A percentile compares a stretch with the other conserved stretches of the same genome.
These are phyloP conservation scores for Mallotus japonicus DNA, from an alignment of 441 rosid genomes.

Conservation along the genomic window DNA sequence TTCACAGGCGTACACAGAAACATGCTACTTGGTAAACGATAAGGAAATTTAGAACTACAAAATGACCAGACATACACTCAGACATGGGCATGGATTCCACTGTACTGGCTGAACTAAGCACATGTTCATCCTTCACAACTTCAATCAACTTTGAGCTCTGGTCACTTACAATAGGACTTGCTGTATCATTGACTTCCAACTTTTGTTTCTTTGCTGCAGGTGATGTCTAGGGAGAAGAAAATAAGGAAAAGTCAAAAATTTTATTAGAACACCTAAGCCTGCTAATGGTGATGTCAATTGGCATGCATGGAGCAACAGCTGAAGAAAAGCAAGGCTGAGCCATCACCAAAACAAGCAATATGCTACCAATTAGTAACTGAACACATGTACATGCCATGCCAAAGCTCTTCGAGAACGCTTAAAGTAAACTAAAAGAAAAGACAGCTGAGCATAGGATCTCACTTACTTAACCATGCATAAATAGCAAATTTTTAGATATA, in stretches of 20 bases:
- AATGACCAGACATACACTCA: constrained; percentile 19
- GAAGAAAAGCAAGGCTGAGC: not conserved
- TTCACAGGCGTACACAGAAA: not conserved
- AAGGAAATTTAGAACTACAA: constrained; percentile 19
- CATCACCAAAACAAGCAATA: not conserved
- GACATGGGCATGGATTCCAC: constrained; percentile 26
- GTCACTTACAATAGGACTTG: constrained; percentile 13
- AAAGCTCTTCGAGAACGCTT: not conserved
- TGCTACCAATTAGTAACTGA: not conserved
- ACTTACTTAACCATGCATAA: not conserved
- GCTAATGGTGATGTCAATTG: not conserved
- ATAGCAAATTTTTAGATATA: not conserved
- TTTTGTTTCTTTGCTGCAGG: constrained; percentile 38
- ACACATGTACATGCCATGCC: not conserved
- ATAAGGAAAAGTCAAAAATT: constrained; percentile 13
- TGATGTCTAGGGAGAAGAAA: constrained; percentile 29
- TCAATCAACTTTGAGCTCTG: constrained; percentile 28
- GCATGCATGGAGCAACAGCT: not conserved
- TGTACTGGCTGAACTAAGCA: constrained; percentile 19
- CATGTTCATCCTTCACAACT: constrained; percentile 28
- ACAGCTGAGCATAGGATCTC: not conserved
- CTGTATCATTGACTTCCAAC: constrained; percentile 21
- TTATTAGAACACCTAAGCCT: not conserved
- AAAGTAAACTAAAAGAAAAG: not conserved
- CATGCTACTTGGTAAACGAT: not conserved